A percentile compares a stretch with the other conserved stretches of the same genome.
Conservation (phyloP, 2,329 filamentous ascomycete species). For the Ophiostoma quercus region DNA sequence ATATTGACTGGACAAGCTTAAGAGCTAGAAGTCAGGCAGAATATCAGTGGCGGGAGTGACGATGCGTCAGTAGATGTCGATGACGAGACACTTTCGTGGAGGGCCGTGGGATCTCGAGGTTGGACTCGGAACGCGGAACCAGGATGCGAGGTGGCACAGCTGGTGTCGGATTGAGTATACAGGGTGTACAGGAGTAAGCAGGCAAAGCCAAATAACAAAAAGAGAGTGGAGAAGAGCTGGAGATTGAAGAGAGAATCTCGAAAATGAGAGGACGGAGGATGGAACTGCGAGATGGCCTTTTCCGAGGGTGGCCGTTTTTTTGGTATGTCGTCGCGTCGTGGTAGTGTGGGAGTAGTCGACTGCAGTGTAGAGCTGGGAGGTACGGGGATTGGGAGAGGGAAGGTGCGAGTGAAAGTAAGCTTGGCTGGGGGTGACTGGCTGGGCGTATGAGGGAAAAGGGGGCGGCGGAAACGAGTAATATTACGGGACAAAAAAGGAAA, state of each 20-base stretch:
- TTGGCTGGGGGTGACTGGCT: neutral
- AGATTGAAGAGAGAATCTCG: neutral
- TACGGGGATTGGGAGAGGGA: neutral
- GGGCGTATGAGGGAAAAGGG: slow-evolving; percentile 13
- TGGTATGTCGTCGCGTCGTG: neutral
- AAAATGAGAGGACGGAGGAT: neutral
- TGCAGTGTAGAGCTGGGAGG: neutral
- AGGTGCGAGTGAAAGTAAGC: neutral
- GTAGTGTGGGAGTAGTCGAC: neutral
- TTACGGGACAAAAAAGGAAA: slow-evolving; percentile 4
- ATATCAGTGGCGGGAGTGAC: neutral
- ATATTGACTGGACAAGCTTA: neutral
- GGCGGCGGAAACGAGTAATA: slow-evolving; percentile 5
- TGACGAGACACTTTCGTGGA: neutral
- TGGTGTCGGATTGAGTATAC: neutral
- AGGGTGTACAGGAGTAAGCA: neutral
- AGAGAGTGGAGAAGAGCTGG: neutral
- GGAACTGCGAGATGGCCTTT: slow-evolving; percentile 3
- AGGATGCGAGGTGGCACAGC: slow-evolving; percentile 7
- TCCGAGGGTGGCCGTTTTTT: neutral
- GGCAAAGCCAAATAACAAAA: no score
- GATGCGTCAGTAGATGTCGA: neutral
- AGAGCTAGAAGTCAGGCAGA: neutral
- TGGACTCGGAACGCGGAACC: neutral
- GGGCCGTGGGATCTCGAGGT: neutral